These are phyloP conservation scores for Rhynchospora pubera DNA, from an alignment of 176 grass and related monocot species.

Conservation along the genomic window DNA sequence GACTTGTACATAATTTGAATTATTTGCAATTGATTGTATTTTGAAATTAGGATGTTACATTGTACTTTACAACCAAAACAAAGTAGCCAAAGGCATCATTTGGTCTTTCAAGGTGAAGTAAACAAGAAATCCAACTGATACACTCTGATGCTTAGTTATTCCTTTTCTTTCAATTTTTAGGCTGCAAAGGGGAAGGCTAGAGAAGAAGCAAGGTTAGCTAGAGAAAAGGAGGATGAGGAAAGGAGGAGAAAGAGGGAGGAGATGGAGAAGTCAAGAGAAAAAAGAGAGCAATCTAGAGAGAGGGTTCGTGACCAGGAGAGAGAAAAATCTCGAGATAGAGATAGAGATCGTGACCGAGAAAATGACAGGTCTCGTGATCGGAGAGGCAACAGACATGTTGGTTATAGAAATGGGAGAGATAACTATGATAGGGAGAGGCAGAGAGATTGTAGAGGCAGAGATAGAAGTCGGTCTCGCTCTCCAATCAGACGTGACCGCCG, in stretches of 20 bases:
- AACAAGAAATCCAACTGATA: neutral
- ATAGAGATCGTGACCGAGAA: conserved; percentile 38
- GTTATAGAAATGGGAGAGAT: conserved; percentile 67
- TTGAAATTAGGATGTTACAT: conserved; percentile 6
- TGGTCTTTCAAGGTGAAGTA: conserved; percentile 14
- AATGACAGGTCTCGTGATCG: conserved; percentile 51
- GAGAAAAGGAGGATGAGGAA: conserved; percentile 58
- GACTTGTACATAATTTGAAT: neutral
- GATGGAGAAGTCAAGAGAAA: conserved; percentile 33
- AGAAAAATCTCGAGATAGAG: conserved; percentile 42
- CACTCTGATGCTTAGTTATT: conserved; percentile 21
- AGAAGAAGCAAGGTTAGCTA: conserved; percentile 70
- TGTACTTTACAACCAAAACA: neutral
- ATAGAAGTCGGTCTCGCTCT: conserved; percentile 67
- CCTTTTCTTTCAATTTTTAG: conserved; percentile 29
- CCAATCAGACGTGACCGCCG: conserved; percentile 52
- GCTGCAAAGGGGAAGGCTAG: conserved; percentile 45
- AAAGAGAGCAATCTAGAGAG: conserved; percentile 43
- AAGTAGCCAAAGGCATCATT: neutral
- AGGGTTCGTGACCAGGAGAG: conserved; percentile 40
- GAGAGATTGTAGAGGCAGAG: conserved; percentile 43
- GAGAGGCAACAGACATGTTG: conserved; percentile 42
- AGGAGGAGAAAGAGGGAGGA: conserved; percentile 50
- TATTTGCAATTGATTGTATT: neutral
- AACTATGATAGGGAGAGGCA: conserved; percentile 42